Evolutionary conservation across 805 yeast species (phyloP), one percentile per base, ranked within the genome.

Genomic region (Wickerhamiella occidentalis): DNA sequence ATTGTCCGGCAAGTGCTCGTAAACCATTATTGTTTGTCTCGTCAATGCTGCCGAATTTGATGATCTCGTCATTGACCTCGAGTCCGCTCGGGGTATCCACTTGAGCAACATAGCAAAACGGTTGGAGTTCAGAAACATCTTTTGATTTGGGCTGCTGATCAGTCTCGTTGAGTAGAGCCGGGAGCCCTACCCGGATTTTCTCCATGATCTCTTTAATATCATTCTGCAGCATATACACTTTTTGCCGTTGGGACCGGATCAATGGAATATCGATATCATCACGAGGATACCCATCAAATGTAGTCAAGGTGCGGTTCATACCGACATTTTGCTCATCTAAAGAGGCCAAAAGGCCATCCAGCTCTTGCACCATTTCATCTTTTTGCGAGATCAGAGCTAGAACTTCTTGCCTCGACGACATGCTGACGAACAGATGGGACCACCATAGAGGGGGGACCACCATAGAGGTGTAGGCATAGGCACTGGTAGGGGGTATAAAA

Each of bases 221-320:
- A 58, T 86, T 88, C 51, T 80, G 70, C 36, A 82, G 67, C 47
- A 82, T 69, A 30, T 82, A 77, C 28, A 88, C 77, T 58, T 74
- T 75, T 8, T 78, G 74, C 51, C 96, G 67, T 0, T 79, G 60
- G 8, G 74, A 62, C 48, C 95, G 68, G 11, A 86, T 57, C 47
- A 74, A 74, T 2, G 86, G 77, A 3, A 90, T 82, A 58, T 90
- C 94, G 23, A 90, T 72, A 59, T 90, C 96, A 15, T 70, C 63
- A 40, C 96, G 68, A 0, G 98, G 98, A 58, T 76, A 90, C 18
- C 96, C 96, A 59, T 90, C 95, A 0, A 58, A 51, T 0, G 82
- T 76, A 1, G 84, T 64, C 51, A 90, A 64, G 0, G 78, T 70
- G 1, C 88, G 79, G 21, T 72, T 63, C 85, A 85, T 79, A 55